Percentiles rank a stretch among this genome's conserved stretches.
These are phyloP conservation scores for Hypomyces rosellus DNA, from an alignment of 2,329 filamentous ascomycete species.

Conservation along the genomic window DNA sequence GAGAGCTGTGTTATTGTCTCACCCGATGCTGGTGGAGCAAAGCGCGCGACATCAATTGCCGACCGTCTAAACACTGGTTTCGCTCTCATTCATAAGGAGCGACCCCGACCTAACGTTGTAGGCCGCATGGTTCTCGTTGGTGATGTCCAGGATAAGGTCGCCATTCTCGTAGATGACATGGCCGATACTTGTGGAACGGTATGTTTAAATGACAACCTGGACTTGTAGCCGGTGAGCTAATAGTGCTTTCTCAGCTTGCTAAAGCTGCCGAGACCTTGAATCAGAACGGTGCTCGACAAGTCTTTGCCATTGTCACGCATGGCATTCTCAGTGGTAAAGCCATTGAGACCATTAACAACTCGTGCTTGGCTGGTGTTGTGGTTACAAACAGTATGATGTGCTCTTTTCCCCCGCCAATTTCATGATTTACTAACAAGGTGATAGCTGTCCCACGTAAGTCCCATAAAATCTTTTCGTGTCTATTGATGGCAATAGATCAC, in stretches of 20 bases:
- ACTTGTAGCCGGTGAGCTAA: slow-evolving; percentile 2
- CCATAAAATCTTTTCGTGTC: neutral
- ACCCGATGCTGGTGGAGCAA: slow-evolving; percentile 90
- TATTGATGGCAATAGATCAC: too few relatives aligned
- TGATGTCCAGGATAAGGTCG: slow-evolving; percentile 82
- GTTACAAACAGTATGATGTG: slow-evolving; percentile 67
- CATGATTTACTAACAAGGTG: slow-evolving; percentile 18
- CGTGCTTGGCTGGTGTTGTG: slow-evolving; percentile 69
- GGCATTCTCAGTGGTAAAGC: slow-evolving; percentile 85
- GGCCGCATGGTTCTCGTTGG: slow-evolving; percentile 92
- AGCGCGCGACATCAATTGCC: slow-evolving; percentile 87
- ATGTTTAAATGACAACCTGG: slow-evolving; percentile 4
- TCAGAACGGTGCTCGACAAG: slow-evolving; percentile 77
- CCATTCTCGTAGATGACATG: slow-evolving; percentile 97
- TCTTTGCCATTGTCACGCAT: slow-evolving; percentile 93
- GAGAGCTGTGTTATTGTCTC: slow-evolving; percentile 89
- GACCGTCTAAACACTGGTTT: slow-evolving; percentile 87
- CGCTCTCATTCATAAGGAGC: slow-evolving; percentile 95
- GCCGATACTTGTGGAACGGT: slow-evolving; percentile 87
- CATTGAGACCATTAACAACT: slow-evolving; percentile 77
- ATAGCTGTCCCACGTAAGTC: slow-evolving; percentile 30
- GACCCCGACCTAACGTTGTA: slow-evolving; percentile 77
- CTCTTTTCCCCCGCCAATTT: neutral
- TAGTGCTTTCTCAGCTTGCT: slow-evolving; percentile 32
- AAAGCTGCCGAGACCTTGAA: slow-evolving; percentile 90